A percentile compares a stretch with the other conserved stretches of the same genome.
These are phyloP conservation scores for Amanita exitialis DNA, from an alignment of 768 basidiomycete genomes.

Conservation along the genomic window DNA sequence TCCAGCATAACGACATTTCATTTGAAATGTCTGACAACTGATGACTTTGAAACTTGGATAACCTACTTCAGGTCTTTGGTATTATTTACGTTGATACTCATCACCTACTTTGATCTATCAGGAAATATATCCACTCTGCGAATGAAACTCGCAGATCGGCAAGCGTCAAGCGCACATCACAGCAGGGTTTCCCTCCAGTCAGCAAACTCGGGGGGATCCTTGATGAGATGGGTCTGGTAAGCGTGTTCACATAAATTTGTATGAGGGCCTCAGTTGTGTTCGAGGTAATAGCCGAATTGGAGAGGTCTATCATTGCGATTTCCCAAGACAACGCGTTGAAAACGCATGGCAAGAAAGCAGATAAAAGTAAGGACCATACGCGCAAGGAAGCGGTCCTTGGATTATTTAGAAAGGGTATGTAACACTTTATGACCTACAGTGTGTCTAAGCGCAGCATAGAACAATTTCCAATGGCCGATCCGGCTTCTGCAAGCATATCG, in stretches of 20 bases:
- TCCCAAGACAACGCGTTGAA: constrained; percentile 28
- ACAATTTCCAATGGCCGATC: background rate
- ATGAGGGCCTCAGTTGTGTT: background rate
- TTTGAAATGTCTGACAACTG: constrained; percentile 61
- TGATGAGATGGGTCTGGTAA: constrained; percentile 60
- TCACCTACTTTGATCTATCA: constrained; percentile 19
- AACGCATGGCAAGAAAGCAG: constrained; percentile 33
- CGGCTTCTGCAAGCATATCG: constrained; percentile 4
- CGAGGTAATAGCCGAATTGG: constrained; percentile 52
- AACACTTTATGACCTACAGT: constrained; percentile 1
- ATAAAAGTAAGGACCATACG: constrained; percentile 35
- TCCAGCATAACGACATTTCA: constrained; percentile 72
- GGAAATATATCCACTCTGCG: constrained; percentile 52
- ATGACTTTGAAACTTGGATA: constrained; percentile 74
- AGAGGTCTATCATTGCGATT: constrained; percentile 38
- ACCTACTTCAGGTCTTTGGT: constrained; percentile 50
- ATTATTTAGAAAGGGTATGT: constrained; percentile 52
- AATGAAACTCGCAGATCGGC: constrained; percentile 33
- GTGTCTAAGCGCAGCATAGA: constrained; percentile 9
- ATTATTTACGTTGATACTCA: constrained; percentile 2
- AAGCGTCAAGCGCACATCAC: constrained; percentile 29
- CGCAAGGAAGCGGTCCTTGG: constrained; percentile 35
- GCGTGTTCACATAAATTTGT: constrained; percentile 11
- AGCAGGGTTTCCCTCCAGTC: constrained; percentile 32
- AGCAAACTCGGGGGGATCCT: constrained; percentile 41